Percentiles rank a stretch among this genome's conserved stretches.
phyloP scores from a whole-genome alignment of 768 basidiomycete genomes.

The Sarcodon sp. region DNA sequence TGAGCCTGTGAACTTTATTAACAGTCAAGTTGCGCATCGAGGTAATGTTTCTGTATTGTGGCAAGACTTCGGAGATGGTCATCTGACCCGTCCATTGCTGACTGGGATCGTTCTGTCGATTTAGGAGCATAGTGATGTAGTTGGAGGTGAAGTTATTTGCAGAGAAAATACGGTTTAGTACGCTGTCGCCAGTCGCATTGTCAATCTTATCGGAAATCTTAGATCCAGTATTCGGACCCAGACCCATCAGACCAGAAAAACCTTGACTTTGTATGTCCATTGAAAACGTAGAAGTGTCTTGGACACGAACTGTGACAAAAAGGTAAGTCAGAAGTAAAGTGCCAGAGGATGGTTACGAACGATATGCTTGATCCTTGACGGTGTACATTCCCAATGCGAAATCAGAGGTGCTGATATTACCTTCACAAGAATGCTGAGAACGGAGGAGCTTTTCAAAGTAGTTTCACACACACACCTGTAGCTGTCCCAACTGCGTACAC shows the following conservation, averaged over 20 bases:
- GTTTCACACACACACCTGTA: slow-evolving; percentile 27
- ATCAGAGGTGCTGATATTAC: slow-evolving; percentile 39
- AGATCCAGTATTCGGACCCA: slow-evolving; percentile 69
- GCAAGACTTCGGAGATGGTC: slow-evolving; percentile 51
- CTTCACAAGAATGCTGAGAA: slow-evolving; percentile 16
- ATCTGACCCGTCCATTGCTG: slow-evolving; percentile 47
- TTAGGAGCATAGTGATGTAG: slow-evolving; percentile 59
- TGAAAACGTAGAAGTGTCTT: slow-evolving; percentile 51
- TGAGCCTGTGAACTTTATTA: slow-evolving; percentile 45
- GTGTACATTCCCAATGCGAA: slow-evolving; percentile 44
- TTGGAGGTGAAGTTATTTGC: slow-evolving; percentile 40
- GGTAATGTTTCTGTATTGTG: slow-evolving; percentile 48
- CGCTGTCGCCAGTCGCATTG: slow-evolving; percentile 35
- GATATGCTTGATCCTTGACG: slow-evolving; percentile 35
- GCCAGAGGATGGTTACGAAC: slow-evolving; percentile 2
- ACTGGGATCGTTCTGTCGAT: slow-evolving; percentile 42
- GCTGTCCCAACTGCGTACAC: slow-evolving; percentile 62
- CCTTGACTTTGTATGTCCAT: slow-evolving; percentile 45
- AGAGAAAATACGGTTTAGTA: slow-evolving; percentile 55
- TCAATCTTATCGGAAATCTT: slow-evolving; percentile 44
- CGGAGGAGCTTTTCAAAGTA: neutral
- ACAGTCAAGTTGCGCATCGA: slow-evolving; percentile 54
- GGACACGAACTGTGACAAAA: slow-evolving; percentile 39
- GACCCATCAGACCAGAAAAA: slow-evolving; percentile 61
- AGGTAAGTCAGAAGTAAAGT: neutral